Percentiles rank a stretch among this genome's conserved stretches.
These are phyloP conservation scores for Boletus austroedulis DNA, from an alignment of 1,284 basidiomycete species.

Conservation along the genomic window DNA sequence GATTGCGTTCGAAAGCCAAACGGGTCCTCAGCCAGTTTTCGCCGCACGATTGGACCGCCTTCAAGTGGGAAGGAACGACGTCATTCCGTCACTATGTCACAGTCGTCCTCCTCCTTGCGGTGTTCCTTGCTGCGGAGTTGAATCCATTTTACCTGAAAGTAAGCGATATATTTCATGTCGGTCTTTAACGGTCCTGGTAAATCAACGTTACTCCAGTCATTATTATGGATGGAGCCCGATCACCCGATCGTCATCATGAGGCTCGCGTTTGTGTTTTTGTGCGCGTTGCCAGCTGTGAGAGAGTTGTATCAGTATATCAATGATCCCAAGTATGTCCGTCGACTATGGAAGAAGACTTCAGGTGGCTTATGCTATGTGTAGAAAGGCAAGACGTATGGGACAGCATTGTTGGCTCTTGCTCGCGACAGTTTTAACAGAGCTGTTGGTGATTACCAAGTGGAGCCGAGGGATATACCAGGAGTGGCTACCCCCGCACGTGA, in stretches of 20 bases:
- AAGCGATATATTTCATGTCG: slow-evolving; percentile 17
- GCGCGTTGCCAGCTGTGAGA: slow-evolving; percentile 75
- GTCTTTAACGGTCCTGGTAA: slow-evolving; percentile 9
- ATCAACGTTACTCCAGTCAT: slow-evolving; percentile 42
- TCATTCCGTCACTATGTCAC: slow-evolving; percentile 72
- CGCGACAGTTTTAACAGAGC: slow-evolving; percentile 76
- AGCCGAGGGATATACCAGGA: slow-evolving; percentile 65
- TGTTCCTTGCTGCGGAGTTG: slow-evolving; percentile 80
- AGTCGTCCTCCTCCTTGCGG: slow-evolving; percentile 69
- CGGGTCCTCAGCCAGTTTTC: slow-evolving; percentile 79
- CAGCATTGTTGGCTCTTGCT: slow-evolving; percentile 82
- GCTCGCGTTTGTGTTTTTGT: slow-evolving; percentile 73
- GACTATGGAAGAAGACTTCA: background rate
- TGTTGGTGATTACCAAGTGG: slow-evolving; percentile 75
- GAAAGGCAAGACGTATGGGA: slow-evolving; percentile 78
- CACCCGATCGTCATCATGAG: slow-evolving; percentile 77
- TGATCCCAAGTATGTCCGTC: slow-evolving; percentile 59
- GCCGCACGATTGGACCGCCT: slow-evolving; percentile 82
- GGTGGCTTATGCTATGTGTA: slow-evolving; percentile 30
- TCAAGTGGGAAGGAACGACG: slow-evolving; percentile 81
- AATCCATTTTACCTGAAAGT: slow-evolving; percentile 85
- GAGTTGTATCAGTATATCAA: slow-evolving; percentile 80
- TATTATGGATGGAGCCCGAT: slow-evolving; percentile 86
- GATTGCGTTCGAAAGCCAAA: slow-evolving; percentile 71
- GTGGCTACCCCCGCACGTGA: slow-evolving; percentile 61